Evolutionary conservation across 2,329 filamentous ascomycete species (phyloP).

Genomic region (Venturia nashicola): DNA sequence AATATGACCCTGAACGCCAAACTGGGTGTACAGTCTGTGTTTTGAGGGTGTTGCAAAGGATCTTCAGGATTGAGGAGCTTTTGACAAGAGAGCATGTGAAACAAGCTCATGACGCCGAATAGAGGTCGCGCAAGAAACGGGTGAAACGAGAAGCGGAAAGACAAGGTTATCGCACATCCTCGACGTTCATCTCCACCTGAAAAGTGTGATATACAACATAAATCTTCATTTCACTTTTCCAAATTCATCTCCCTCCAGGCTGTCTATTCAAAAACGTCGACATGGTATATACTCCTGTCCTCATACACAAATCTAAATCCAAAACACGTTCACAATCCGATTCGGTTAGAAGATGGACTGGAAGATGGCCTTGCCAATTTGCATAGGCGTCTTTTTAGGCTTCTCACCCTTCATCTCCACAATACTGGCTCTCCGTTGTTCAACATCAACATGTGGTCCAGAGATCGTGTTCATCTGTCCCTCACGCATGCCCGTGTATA

Average conservation of each 20-base stretch:
- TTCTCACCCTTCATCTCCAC: constrained; percentile 19
- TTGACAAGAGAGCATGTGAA: no score
- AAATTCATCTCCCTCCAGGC: not conserved
- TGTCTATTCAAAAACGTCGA: not conserved
- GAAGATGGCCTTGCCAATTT: constrained; percentile 3
- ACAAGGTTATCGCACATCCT: no score
- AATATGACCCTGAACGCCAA: no score
- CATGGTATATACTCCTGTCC: not conserved
- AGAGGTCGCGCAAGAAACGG: no score
- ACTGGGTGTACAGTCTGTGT: no score
- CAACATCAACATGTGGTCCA: constrained; percentile 16
- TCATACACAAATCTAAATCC: not conserved
- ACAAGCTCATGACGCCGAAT: no score
- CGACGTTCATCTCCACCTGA: no score
- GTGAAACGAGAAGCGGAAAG: no score
- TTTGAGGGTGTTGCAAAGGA: no score
- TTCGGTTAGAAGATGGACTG: constrained; percentile 7
- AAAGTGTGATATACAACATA: not conserved
- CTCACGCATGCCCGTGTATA: constrained; percentile 26
- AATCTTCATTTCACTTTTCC: no score
- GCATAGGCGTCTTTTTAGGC: constrained; percentile 15
- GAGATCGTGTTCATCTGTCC: constrained; percentile 13
- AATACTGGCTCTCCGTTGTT: constrained; percentile 20
- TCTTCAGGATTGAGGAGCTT: no score
- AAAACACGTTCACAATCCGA: not conserved